A percentile compares a stretch with the other conserved stretches of the same genome.
phyloP scores from a whole-genome alignment of 495 filamentous ascomycete species.

The Staphylotrichum longicolle region DNA sequence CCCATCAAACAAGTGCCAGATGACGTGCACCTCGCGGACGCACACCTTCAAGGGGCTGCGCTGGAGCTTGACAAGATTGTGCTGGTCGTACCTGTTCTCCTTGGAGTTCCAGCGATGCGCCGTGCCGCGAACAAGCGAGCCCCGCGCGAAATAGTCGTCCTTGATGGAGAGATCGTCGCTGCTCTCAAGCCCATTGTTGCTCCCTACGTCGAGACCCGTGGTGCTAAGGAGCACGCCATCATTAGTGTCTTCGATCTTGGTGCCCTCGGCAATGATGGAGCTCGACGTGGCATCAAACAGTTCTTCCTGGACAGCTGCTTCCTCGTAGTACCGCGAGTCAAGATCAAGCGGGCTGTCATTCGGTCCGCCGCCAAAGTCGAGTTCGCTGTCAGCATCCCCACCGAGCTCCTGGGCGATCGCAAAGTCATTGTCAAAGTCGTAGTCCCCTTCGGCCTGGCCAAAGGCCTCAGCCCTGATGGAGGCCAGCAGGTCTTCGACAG shows the following conservation, averaged over 20 bases:
- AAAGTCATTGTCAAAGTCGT: conserved; percentile 58
- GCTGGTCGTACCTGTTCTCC: conserved; percentile 66
- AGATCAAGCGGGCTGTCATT: conserved; percentile 38
- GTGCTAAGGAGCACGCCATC: conserved; percentile 57
- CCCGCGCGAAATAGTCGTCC: conserved; percentile 75
- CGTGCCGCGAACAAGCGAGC: conserved; percentile 60
- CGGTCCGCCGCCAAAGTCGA: conserved; percentile 38
- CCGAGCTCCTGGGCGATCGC: conserved; percentile 40
- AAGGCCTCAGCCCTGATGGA: conserved; percentile 87
- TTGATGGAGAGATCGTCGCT: conserved; percentile 60
- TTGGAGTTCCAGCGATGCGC: conserved; percentile 77
- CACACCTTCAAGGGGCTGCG: conserved; percentile 71
- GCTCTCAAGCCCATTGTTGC: conserved; percentile 31
- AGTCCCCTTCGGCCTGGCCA: conserved; percentile 53
- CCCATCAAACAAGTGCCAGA: conserved; percentile 98
- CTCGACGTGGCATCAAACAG: conserved; percentile 42
- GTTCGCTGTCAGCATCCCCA: conserved; percentile 33
- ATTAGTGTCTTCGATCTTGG: conserved; percentile 49
- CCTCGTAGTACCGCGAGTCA: conserved; percentile 44
- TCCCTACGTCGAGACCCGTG: conserved; percentile 59
- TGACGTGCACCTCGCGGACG: conserved; percentile 83
- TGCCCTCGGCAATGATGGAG: conserved; percentile 35
- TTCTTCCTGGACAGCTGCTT: conserved; percentile 34
- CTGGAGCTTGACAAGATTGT: conserved; percentile 59
- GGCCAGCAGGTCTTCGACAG: conserved; percentile 81